A percentile compares a stretch with the other conserved stretches of the same genome.
These are phyloP conservation scores for Taiwanofungus camphoratus DNA, from an alignment of 1,284 basidiomycete species.

Conservation along the genomic window DNA sequence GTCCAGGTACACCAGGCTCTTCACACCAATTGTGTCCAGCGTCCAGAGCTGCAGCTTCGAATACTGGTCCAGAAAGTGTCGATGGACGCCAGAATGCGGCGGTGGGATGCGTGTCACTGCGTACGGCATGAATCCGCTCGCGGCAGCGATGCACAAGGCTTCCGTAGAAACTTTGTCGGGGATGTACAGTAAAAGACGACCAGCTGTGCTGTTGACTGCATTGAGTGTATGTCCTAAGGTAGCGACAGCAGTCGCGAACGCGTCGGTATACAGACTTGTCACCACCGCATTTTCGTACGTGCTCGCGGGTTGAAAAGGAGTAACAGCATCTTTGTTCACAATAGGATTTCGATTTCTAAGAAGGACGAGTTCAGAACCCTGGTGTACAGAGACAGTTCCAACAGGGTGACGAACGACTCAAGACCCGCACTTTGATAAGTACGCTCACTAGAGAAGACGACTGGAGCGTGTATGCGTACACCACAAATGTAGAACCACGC, in stretches of 20 bases:
- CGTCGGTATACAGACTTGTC: constrained; percentile 35
- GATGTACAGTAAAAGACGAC: constrained; percentile 33
- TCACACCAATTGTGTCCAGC: constrained; percentile 27
- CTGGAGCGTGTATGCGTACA: too few relatives aligned
- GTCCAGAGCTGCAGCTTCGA: constrained; percentile 37
- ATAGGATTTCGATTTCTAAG: constrained; percentile 5
- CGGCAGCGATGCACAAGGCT: constrained; percentile 33
- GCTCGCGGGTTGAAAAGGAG: not conserved
- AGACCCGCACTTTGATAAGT: too few relatives aligned
- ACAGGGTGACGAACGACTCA: too few relatives aligned
- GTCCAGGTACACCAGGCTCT: constrained; percentile 34
- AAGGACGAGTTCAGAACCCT: too few relatives aligned
- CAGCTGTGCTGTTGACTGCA: constrained; percentile 28
- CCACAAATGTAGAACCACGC: too few relatives aligned
- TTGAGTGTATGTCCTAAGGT: constrained; percentile 35
- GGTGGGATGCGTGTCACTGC: constrained; percentile 31
- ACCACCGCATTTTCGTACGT: constrained; percentile 30
- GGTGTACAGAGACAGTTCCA: too few relatives aligned
- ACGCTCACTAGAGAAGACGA: too few relatives aligned
- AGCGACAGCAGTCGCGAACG: constrained; percentile 32
- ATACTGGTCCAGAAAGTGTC: constrained; percentile 34
- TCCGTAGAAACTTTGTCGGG: constrained; percentile 29
- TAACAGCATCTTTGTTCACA: not conserved
- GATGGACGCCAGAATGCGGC: constrained; percentile 28
- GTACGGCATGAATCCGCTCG: constrained; percentile 33